phyloP scores from a whole-genome alignment of 768 basidiomycete species.

The Tulasnella sp. region DNA sequence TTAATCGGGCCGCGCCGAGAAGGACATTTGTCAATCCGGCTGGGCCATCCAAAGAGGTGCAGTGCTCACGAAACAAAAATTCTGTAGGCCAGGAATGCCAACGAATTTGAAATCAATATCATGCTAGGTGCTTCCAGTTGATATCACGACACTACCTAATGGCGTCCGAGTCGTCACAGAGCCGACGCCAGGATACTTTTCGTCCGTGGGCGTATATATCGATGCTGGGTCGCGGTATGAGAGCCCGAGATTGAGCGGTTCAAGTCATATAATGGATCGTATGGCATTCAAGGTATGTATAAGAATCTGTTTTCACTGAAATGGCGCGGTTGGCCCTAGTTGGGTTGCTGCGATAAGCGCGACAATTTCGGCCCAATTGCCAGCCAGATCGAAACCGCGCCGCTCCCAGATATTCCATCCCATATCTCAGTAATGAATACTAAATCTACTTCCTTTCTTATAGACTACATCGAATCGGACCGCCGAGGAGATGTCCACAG shows the following conservation, averaged over 20 bases:
- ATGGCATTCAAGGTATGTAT: constrained; percentile 86
- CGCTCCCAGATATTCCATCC: too few relatives aligned
- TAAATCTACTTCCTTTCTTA: not conserved
- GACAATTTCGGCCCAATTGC: too few relatives aligned
- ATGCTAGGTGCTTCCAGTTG: constrained; percentile 18
- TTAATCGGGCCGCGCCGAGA: not conserved
- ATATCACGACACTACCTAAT: constrained; percentile 81
- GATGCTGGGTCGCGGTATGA: constrained; percentile 93
- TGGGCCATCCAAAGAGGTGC: constrained; percentile 12
- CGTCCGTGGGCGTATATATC: constrained; percentile 84
- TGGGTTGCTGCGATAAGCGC: too few relatives aligned
- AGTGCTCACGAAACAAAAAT: not conserved
- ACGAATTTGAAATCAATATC: not conserved
- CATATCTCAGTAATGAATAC: not conserved
- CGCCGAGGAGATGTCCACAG: constrained; percentile 65
- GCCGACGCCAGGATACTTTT: constrained; percentile 84
- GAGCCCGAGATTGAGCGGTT: constrained; percentile 56
- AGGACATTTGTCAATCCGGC: constrained; percentile 11
- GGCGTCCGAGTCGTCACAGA: constrained; percentile 89
- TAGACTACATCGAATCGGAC: constrained; percentile 68
- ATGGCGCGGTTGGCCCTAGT: too few relatives aligned
- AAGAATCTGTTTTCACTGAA: not conserved
- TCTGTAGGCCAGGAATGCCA: too few relatives aligned
- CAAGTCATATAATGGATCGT: constrained; percentile 85
- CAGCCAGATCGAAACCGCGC: too few relatives aligned